Evolutionary conservation across 345 rosid genomes (phyloP).

Genomic region (Sonneratia caseolaris): DNA sequence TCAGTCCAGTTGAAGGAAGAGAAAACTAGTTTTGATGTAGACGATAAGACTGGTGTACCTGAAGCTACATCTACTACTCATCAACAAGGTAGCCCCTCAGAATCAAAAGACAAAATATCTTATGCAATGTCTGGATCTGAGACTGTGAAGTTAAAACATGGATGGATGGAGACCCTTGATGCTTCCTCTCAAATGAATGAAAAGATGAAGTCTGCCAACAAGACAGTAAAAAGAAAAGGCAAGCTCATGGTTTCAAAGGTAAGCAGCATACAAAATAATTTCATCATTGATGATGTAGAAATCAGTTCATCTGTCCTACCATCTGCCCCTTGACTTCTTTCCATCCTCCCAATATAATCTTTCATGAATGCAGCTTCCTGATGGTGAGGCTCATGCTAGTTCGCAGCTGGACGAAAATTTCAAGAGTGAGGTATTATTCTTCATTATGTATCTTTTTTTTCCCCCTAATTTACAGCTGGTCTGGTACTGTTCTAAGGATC

Average conservation of each 20-base stretch:
- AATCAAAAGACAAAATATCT: slow-evolving; percentile 32
- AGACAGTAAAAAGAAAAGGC: slow-evolving; percentile 41
- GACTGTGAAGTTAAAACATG: slow-evolving; percentile 42
- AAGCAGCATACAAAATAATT: background rate
- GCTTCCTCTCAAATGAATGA: slow-evolving; percentile 32
- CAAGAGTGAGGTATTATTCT: slow-evolving; percentile 37
- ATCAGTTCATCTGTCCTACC: background rate
- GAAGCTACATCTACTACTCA: slow-evolving; percentile 39
- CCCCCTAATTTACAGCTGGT: background rate
- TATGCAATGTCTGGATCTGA: slow-evolving; percentile 27
- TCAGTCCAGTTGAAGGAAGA: slow-evolving; percentile 64
- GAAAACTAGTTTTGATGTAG: slow-evolving; percentile 29
- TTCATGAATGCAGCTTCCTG: slow-evolving; percentile 34
- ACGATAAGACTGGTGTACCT: slow-evolving; percentile 40
- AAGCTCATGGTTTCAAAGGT: slow-evolving; percentile 36
- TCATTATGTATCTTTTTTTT: background rate
- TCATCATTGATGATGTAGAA: background rate
- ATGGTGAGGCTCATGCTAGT: slow-evolving; percentile 30
- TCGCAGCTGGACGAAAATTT: slow-evolving; percentile 24
- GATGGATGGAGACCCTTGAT: slow-evolving; percentile 31
- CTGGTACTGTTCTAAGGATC: background rate
- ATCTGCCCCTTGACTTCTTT: background rate
- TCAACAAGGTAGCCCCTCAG: slow-evolving; percentile 31
- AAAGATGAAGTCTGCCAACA: slow-evolving; percentile 25
- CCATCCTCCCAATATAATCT: background rate